Percentiles rank a stretch among this genome's conserved stretches.
phyloP scores from a whole-genome alignment of 306 rosid genomes.

The Castanopsis chinensis region DNA sequence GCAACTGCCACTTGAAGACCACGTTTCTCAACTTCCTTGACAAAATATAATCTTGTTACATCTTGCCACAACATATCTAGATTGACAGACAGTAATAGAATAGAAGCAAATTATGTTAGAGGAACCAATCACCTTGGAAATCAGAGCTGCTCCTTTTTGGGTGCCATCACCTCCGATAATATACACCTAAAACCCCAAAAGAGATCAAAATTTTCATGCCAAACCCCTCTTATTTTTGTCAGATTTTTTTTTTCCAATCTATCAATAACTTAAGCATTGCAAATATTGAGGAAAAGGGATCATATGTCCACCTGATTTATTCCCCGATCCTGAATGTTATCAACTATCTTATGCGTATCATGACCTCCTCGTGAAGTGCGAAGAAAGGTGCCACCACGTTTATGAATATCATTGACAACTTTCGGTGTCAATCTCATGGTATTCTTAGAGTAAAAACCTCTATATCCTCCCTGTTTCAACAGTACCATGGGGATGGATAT shows the following conservation, averaged over 20 bases:
- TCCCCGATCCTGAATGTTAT: constrained; percentile 84
- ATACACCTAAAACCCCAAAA: constrained; percentile 55
- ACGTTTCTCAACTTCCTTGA: constrained; percentile 93
- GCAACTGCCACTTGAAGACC: constrained; percentile 93
- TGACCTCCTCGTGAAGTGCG: constrained; percentile 96
- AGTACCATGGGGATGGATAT: constrained; percentile 8
- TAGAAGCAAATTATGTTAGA: constrained; percentile 11
- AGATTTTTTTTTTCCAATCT: not conserved
- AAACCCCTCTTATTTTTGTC: not conserved
- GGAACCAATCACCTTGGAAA: constrained; percentile 64
- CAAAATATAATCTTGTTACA: constrained; percentile 31
- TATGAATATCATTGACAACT: constrained; percentile 82
- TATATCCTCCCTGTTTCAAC: constrained; percentile 75
- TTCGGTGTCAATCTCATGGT: constrained; percentile 69
- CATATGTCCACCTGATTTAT: constrained; percentile 74
- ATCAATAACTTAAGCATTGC: not conserved
- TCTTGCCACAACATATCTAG: constrained; percentile 20
- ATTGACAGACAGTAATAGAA: constrained; percentile 18
- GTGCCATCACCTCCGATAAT: constrained; percentile 98
- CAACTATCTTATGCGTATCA: constrained; percentile 92
- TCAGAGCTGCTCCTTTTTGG: constrained; percentile 82
- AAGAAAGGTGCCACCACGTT: constrained; percentile 89
- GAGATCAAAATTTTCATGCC: constrained; percentile 16
- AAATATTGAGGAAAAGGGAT: constrained; percentile 18
- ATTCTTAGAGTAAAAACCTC: constrained; percentile 89